Conservation (phyloP, 1,284 basidiomycete genomes). For the Ustilago curta region DNA sequence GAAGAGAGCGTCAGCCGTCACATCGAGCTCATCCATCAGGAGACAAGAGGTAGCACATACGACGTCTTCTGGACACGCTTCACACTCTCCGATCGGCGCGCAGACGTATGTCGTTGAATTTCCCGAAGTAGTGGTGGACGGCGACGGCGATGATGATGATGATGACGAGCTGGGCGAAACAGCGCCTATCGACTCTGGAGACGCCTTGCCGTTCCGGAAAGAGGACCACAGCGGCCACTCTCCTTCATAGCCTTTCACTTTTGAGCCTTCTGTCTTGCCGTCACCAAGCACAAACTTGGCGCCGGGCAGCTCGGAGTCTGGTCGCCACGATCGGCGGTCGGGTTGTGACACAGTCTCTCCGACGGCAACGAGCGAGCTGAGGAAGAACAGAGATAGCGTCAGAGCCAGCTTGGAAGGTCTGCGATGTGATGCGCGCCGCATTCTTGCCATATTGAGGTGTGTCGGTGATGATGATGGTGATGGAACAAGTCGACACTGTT, state of each 20-base stretch:
- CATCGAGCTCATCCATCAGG: neutral
- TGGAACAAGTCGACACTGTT: neutral
- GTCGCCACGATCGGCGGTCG: constrained; percentile 26
- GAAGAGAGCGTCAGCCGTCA: no score
- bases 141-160: no score
- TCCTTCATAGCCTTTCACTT: constrained; percentile 45
- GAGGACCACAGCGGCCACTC: constrained; percentile 49
- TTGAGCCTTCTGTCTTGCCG: constrained; percentile 40
- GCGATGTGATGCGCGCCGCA: constrained; percentile 2
- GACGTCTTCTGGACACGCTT: constrained; percentile 44
- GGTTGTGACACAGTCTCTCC: neutral
- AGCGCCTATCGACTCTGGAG: neutral
- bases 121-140: neutral
- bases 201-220: neutral
- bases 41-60: constrained; percentile 19
- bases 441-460: neutral
- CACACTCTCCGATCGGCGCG: constrained; percentile 39
- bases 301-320: constrained; percentile 35
- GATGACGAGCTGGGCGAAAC: neutral
- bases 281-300: constrained; percentile 35
- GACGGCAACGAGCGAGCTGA: constrained; percentile 18
- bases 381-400: constrained; percentile 31
- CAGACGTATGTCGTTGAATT: constrained; percentile 28
- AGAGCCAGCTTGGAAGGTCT: constrained; percentile 24
- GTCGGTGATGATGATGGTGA: constrained; percentile 12